Evolutionary conservation across 352 stramenopile species (phyloP).

Genomic region (Globisporangium acanthophoron): DNA sequence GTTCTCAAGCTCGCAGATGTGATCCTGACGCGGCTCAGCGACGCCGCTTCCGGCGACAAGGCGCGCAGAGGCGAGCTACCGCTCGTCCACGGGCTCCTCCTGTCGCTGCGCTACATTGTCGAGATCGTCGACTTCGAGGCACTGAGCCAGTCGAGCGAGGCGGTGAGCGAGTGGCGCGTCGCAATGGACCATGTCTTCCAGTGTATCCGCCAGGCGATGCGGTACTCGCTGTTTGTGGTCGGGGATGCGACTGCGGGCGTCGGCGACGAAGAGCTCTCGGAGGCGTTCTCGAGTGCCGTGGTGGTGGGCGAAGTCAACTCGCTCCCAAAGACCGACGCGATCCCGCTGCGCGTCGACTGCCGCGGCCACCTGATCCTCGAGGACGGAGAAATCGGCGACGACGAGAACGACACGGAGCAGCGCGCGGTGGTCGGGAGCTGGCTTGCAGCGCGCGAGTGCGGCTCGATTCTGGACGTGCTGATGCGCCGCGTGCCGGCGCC

Average conservation of each 20-base stretch:
- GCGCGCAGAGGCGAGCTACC: slow-evolving; percentile 44
- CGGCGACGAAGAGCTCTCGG: slow-evolving; percentile 56
- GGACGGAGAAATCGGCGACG: slow-evolving; percentile 26
- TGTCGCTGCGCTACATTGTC: slow-evolving; percentile 76
- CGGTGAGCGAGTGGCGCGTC: slow-evolving; percentile 29
- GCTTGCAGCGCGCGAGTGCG: slow-evolving; percentile 80
- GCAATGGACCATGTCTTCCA: slow-evolving; percentile 45
- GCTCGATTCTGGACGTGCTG: slow-evolving; percentile 68
- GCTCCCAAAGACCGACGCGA: slow-evolving; percentile 37
- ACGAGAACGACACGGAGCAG: slow-evolving; percentile 54
- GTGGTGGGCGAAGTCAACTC: slow-evolving; percentile 66
- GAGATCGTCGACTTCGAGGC: slow-evolving; percentile 46
- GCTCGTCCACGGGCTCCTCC: slow-evolving; percentile 67
- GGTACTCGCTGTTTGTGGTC: slow-evolving; percentile 59
- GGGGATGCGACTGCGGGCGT: slow-evolving; percentile 66
- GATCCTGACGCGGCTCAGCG: slow-evolving; percentile 37
- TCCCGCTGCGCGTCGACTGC: slow-evolving; percentile 71
- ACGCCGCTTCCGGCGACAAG: slow-evolving; percentile 24
- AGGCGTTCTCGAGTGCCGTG: slow-evolving; percentile 46
- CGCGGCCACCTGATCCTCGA: slow-evolving; percentile 74
- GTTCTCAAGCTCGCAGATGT: slow-evolving; percentile 52
- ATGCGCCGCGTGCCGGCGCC: slow-evolving; percentile 61
- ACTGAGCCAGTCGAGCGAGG: slow-evolving; percentile 9
- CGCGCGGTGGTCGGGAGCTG: slow-evolving; percentile 83
- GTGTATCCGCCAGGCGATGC: slow-evolving; percentile 56